Conservation (phyloP, 2,329 filamentous ascomycete species). For the Trichoderma sp. region DNA sequence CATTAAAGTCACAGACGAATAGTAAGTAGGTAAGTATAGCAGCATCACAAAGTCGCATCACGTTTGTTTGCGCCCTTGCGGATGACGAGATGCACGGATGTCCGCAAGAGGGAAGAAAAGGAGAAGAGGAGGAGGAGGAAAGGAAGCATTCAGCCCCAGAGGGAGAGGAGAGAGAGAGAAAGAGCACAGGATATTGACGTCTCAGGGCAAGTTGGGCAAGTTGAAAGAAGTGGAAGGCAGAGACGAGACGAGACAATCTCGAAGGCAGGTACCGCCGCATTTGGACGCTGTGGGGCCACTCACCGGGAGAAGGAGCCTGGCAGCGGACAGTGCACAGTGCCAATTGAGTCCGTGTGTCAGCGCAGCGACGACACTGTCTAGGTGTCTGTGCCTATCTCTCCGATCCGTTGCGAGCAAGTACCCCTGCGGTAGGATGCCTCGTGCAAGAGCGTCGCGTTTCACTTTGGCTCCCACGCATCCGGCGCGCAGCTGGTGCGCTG, state of each 20-base stretch:
- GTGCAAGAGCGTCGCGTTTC: neutral
- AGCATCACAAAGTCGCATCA: neutral
- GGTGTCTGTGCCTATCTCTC: no score
- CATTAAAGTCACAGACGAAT: no score
- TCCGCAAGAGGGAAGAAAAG: neutral
- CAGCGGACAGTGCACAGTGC: no score
- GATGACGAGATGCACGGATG: no score
- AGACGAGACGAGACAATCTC: neutral
- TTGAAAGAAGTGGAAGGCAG: neutral
- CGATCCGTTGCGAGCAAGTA: neutral
- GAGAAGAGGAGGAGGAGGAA: neutral
- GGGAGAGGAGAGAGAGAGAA: neutral
- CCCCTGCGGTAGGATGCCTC: neutral
- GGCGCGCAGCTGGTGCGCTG: neutral
- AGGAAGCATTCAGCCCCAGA: no score
- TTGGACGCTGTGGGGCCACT: neutral
- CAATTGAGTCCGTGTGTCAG: no score
- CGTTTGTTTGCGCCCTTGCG: neutral
- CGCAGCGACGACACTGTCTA: no score
- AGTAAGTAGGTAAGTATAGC: neutral
- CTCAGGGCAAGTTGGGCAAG: no score
- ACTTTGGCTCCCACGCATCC: neutral
- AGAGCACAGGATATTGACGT: no score
- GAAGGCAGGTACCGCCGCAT: conserved; percentile 5
- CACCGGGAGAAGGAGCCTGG: neutral